Evolutionary conservation across 2,329 filamentous ascomycete genomes (phyloP).

Genomic region (Huntiella omanensis): DNA sequence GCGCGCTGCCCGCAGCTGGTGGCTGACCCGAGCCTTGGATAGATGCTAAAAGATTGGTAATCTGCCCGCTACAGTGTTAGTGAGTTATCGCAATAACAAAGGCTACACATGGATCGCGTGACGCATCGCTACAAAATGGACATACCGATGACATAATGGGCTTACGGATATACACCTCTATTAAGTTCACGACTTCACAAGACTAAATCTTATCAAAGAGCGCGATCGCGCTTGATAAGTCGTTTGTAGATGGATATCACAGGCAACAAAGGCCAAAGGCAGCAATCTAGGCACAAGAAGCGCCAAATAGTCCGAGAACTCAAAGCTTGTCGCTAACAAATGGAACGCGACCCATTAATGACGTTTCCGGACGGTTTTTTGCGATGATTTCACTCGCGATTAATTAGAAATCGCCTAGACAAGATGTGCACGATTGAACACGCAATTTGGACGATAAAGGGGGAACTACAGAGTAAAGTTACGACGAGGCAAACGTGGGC

Average conservation of each 20-base stretch:
- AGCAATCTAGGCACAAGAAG: neutral
- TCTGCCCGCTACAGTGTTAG: conserved; percentile 1
- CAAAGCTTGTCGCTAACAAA: no score
- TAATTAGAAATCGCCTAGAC: neutral
- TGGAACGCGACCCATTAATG: no score
- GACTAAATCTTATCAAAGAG: no score
- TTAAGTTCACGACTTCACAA: no score
- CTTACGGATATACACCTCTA: no score
- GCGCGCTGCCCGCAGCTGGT: neutral
- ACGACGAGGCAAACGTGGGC: neutral
- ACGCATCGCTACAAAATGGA: no score
- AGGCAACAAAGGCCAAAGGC: no score
- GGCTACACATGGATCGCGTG: no score
- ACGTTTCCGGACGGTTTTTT: neutral
- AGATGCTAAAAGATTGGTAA: conserved; percentile 9
- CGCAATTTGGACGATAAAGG: neutral
- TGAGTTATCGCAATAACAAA: conserved; percentile 2
- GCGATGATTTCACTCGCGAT: neutral
- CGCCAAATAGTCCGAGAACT: neutral
- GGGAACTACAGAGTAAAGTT: conserved; percentile 2
- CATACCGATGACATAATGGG: no score
- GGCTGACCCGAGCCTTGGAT: conserved; percentile 3
- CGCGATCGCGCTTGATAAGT: neutral
- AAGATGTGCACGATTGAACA: no score
- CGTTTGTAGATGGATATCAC: no score